Conservation (phyloP, 495 filamentous ascomycete genomes). For the Podospora tetraspora region DNA sequence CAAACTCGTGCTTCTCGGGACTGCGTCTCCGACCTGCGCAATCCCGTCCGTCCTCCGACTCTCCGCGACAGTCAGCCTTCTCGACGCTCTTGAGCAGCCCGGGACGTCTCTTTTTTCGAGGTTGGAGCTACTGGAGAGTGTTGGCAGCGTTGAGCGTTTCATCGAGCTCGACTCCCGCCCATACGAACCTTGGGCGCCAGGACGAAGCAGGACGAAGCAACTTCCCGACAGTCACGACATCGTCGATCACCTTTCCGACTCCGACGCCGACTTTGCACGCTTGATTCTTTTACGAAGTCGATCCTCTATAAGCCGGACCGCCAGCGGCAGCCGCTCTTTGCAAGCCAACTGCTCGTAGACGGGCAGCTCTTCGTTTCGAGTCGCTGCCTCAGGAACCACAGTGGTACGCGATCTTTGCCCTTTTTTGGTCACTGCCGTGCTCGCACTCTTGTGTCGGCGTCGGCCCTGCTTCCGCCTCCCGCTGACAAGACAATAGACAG, state of each 20-base stretch:
- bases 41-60: not conserved
- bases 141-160: not conserved
- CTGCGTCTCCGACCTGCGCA: not conserved
- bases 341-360: not conserved
- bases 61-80: not conserved
- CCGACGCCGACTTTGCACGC: not conserved
- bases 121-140: not conserved
- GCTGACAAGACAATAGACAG: not conserved
- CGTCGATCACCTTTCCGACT: not conserved
- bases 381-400: not conserved
- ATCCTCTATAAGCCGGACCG: not conserved
- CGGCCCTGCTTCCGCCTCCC: not conserved
- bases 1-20: not conserved
- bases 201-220: not conserved
- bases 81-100: not conserved
- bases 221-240: not conserved
- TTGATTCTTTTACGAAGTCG: not conserved
- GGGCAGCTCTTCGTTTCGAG: not conserved
- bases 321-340: not conserved
- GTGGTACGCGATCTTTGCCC: not conserved
- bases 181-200: not conserved
- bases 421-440: not conserved
- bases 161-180: not conserved
- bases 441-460: not conserved
- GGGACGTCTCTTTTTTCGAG: not conserved